A percentile compares a stretch with the other conserved stretches of the same genome.
Evolutionary conservation across 2,329 filamentous ascomycete species (phyloP).

Genomic region (Fonsecaea pedrosoi): DNA sequence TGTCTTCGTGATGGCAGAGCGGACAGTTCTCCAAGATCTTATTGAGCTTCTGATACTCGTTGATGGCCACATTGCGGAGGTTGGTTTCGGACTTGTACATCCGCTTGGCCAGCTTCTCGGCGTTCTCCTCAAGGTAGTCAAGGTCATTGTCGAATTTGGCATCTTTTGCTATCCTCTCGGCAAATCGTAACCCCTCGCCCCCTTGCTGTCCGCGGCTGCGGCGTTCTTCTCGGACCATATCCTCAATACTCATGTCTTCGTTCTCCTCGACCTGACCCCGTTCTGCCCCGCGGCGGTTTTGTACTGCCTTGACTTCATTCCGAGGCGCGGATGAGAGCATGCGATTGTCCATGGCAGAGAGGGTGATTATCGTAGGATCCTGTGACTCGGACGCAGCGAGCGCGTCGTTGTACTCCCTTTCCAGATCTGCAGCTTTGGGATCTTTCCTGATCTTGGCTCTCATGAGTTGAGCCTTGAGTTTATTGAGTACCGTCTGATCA

Average conservation of each 20-base stretch:
- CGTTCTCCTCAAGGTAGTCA: conserved; percentile 98
- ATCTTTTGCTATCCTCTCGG: conserved; percentile 94
- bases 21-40: conserved; percentile 84
- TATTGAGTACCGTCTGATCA: conserved; percentile 77
- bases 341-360: conserved; percentile 87
- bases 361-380: conserved; percentile 74
- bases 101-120: conserved; percentile 81
- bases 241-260: conserved; percentile 92
- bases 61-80: conserved; percentile 84
- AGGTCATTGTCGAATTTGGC: conserved; percentile 87
- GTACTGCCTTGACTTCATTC: conserved; percentile 77
- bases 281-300: conserved; percentile 81
- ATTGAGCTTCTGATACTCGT: conserved; percentile 89
- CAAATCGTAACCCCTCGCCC: conserved; percentile 80
- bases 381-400: conserved; percentile 67
- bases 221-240: conserved; percentile 95
- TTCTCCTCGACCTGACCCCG: conserved; percentile 87
- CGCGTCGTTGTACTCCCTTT: conserved; percentile 82
- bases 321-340: conserved; percentile 79
- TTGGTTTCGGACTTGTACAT: conserved; percentile 88
- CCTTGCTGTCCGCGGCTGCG: conserved; percentile 78
- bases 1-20: conserved; percentile 91
- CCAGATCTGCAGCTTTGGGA: conserved; percentile 75
- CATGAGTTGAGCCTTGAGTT: conserved; percentile 91
- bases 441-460: conserved; percentile 86